Conservation (phyloP, 192 early-diverging fungal species). For the Geranomyces variabilis region DNA sequence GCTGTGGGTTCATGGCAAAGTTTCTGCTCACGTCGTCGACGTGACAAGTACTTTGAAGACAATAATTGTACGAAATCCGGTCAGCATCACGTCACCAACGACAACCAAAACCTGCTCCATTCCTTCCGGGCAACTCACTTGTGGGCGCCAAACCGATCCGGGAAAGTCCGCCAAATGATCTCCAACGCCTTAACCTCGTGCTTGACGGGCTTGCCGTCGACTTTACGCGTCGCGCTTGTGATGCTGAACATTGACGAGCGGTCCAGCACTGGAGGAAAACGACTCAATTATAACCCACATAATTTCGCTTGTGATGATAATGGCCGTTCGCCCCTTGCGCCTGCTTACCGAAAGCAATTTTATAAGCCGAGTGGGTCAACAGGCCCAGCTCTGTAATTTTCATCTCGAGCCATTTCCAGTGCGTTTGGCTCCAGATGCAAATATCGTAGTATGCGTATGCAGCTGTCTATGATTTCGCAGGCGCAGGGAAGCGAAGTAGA, state of each 20-base stretch:
- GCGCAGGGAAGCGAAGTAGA: background rate
- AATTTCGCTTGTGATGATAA: no score
- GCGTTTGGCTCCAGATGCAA: conserved; percentile 79
- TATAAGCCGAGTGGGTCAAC: conserved; percentile 63
- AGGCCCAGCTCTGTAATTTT: conserved; percentile 76
- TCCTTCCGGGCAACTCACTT: background rate
- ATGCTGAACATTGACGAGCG: conserved; percentile 72
- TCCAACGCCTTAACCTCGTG: conserved; percentile 75
- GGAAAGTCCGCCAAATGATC: conserved; percentile 39
- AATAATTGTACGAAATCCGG: no score
- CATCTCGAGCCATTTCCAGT: conserved; percentile 70
- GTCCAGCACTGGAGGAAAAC: conserved; percentile 58
- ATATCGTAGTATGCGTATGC: conserved; percentile 72
- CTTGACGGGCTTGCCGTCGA: conserved; percentile 54
- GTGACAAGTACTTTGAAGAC: conserved; percentile 62
- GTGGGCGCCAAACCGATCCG: conserved; percentile 16
- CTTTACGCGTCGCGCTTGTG: conserved; percentile 37
- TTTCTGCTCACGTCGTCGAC: conserved; percentile 75
- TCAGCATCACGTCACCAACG: no score
- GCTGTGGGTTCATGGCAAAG: conserved; percentile 74
- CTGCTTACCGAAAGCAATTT: conserved; percentile 62
- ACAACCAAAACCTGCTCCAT: no score
- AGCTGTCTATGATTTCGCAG: conserved; percentile 40
- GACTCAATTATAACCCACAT: no score
- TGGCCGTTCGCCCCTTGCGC: no score